These are phyloP conservation scores for Podospora pseudoanserina DNA, from an alignment of 495 filamentous ascomycete species.

Conservation along the genomic window DNA sequence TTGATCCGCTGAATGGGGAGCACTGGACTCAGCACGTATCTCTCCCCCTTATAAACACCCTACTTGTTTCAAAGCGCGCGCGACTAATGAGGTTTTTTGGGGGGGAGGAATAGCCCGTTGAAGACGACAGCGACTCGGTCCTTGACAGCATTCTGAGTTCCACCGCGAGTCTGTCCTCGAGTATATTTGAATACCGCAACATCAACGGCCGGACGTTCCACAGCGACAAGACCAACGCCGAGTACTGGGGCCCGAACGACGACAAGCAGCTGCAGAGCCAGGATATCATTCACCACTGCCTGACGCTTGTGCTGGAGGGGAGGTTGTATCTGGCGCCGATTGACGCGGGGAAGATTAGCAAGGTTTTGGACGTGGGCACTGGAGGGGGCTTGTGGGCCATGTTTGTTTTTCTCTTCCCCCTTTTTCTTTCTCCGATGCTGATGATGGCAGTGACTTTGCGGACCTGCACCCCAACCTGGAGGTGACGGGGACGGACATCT, in stretches of 20 bases:
- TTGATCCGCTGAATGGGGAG: not conserved
- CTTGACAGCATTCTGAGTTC: slow-evolving; percentile 6
- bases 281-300: slow-evolving; percentile 37
- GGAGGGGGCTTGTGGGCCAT: slow-evolving; percentile 35
- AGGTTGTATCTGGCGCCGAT: slow-evolving; percentile 41
- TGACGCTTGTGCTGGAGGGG: slow-evolving; percentile 36
- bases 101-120: not conserved
- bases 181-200: slow-evolving; percentile 43
- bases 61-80: not conserved
- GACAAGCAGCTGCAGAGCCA: slow-evolving; percentile 34
- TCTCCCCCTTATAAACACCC: not conserved
- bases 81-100: too few species aligned
- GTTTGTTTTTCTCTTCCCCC: slow-evolving; percentile 26
- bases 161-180: slow-evolving; percentile 45
- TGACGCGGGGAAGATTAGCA: slow-evolving; percentile 22
- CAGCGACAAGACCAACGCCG: slow-evolving; percentile 31
- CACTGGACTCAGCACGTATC: not conserved
- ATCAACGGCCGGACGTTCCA: slow-evolving; percentile 41
- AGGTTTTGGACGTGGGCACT: slow-evolving; percentile 26
- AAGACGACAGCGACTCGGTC: slow-evolving; percentile 8
- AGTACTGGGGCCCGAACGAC: slow-evolving; percentile 38
- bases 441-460: slow-evolving; percentile 23
- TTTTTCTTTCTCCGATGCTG: not conserved
- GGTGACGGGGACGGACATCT: slow-evolving; percentile 63
- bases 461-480: slow-evolving; percentile 51